A percentile compares a stretch with the other conserved stretches of the same genome.
Conservation (phyloP, 208 protist species). For the Acanthamoeba sp. region DNA sequence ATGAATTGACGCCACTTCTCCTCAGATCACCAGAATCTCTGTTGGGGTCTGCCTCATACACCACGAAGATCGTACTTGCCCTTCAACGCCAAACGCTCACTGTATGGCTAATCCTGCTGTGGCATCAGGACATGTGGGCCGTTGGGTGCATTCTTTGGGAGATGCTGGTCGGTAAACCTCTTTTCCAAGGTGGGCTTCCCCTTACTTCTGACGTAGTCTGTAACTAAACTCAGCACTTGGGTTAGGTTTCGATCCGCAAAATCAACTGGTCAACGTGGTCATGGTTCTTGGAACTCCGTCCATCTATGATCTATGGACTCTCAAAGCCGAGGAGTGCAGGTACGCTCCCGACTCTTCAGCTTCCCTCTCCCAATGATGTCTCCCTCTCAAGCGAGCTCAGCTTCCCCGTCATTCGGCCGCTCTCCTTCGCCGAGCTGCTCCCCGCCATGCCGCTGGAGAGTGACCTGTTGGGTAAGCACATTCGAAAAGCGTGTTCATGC, state of each 20-base stretch:
- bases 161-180: background rate
- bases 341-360: background rate
- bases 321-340: background rate
- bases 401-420: background rate
- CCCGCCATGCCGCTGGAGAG: background rate
- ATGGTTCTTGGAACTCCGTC: background rate
- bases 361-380: background rate
- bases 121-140: background rate
- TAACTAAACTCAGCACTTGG: no score
- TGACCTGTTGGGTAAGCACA: no score
- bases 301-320: background rate
- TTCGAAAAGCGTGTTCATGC: no score
- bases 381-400: background rate
- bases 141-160: slow-evolving; percentile 28
- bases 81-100: background rate
- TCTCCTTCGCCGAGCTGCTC: background rate
- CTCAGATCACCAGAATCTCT: background rate
- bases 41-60: background rate
- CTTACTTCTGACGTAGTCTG: background rate
- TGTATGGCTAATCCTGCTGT: background rate
- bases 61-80: background rate
- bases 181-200: slow-evolving; percentile 18
- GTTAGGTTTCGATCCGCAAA: background rate
- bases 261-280: background rate
- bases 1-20: background rate